Evolutionary conservation across 2,329 filamentous ascomycete species (phyloP), one percentile per base, ranked within the genome.

Genomic region (Microthyrium microscopicum): DNA sequence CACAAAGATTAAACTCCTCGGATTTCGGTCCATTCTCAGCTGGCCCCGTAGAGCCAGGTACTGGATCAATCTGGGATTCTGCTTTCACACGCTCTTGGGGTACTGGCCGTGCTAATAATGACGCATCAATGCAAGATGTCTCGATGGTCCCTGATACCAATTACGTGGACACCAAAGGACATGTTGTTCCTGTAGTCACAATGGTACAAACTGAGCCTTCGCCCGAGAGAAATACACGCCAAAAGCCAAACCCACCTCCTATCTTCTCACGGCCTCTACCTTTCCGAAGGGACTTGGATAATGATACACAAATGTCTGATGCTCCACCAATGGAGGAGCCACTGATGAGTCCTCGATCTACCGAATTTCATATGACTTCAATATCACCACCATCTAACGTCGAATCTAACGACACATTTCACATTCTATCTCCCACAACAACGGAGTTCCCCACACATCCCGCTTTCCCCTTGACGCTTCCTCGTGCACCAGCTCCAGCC

Each of bases 11-110:
- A 12, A 19, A 18, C 34, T 44, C 54, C 11, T 46, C 39, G 20
- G 63, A 52, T 33, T 55, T 50, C 40, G 46, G 48, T 13, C 58
- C 52, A 31, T 58, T 53, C 18, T 56, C 61, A 8, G 54, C 56
- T 18, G 26, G 17, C 8, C 56, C 57, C 22, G 37, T 55, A 26
- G 54, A 12, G 52, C 55, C 21, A 54, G 51, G 6, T 51, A 51
- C 20, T 53, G 52, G 9, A 44, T 45, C 44, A 22, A 54, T 54
- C 35, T 49, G 34, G 22, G 29, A 47, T 8, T 44, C 52, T 29
- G 46, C 46, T 4, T 56, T 54, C 37, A 50, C 53, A 26, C 48
- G 52, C 19, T 57, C 55, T n/a, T 57, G 55, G 54, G 53, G 48
- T 15, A 51, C 51, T 5, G 34, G 27, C 4, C 50, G 52, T 26